These are phyloP conservation scores for Hyaloperonospora brassicae DNA, from an alignment of 352 stramenopile species.

Conservation along the genomic window DNA sequence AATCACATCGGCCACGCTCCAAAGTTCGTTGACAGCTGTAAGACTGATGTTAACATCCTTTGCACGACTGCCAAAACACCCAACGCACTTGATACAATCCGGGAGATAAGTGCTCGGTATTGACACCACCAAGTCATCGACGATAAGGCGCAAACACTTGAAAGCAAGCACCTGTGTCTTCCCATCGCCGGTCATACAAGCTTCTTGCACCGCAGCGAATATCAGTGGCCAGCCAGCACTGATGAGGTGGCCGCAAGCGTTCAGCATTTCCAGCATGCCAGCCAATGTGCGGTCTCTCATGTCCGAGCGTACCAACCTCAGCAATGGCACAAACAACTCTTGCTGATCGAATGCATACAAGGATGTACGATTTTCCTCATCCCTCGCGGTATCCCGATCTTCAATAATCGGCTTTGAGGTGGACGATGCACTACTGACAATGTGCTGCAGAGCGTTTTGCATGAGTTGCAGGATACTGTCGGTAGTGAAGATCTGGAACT, in stretches of 20 bases:
- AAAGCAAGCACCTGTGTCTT: constrained; percentile 88
- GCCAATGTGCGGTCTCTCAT: constrained; percentile 68
- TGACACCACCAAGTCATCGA: constrained; percentile 92
- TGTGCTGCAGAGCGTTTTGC: constrained; percentile 56
- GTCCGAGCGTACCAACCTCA: constrained; percentile 55
- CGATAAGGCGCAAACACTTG: constrained; percentile 93
- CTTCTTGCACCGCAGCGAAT: constrained; percentile 54
- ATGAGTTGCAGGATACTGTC: constrained; percentile 77
- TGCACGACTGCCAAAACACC: constrained; percentile 86
- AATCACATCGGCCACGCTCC: constrained; percentile 88
- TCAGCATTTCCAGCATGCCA: constrained; percentile 71
- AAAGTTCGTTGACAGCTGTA: constrained; percentile 94
- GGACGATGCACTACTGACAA: constrained; percentile 52
- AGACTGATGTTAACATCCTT: constrained; percentile 98
- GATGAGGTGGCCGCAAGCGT: constrained; percentile 66
- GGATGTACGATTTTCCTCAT: constrained; percentile 19
- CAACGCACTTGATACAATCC: constrained; percentile 89
- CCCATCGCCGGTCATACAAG: constrained; percentile 50
- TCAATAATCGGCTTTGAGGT: constrained; percentile 41
- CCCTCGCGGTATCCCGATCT: constrained; percentile 34
- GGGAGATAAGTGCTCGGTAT: constrained; percentile 63
- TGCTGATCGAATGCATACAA: constrained; percentile 62
- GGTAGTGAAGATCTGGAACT: constrained; percentile 73
- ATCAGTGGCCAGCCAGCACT: constrained; percentile 62
- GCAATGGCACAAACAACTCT: constrained; percentile 54